Evolutionary conservation across 2,329 filamentous ascomycete species (phyloP).

Genomic region (Pseudogymnoascus sp.): DNA sequence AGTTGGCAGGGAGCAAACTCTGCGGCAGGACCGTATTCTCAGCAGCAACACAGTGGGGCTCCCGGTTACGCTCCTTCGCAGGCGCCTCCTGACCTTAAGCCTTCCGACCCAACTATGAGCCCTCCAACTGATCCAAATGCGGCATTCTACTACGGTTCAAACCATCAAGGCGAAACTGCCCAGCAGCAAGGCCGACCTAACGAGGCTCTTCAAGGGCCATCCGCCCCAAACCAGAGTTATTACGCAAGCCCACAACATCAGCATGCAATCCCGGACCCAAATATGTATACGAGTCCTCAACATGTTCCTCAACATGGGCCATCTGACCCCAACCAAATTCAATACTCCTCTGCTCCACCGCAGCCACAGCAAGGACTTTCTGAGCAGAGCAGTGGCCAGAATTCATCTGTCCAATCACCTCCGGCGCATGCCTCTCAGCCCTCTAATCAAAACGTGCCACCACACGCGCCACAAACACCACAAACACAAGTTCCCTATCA

Average conservation of each 20-base stretch:
- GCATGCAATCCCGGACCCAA: conserved; percentile 10
- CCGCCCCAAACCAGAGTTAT: not conserved
- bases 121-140: conserved; percentile 45
- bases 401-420: conserved; percentile 19
- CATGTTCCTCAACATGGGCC: conserved; percentile 25
- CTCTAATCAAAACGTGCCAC: conserved; percentile 23
- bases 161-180: conserved; percentile 21
- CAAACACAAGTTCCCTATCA: conserved; percentile 25
- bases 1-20: conserved; percentile 40
- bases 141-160: conserved; percentile 49
- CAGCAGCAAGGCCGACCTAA: conserved; percentile 18
- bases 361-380: conserved; percentile 23
- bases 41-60: conserved; percentile 23
- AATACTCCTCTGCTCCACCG: conserved; percentile 18
- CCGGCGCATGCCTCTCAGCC: conserved; percentile 21
- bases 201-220: conserved; percentile 11
- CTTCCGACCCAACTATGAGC: conserved; percentile 29
- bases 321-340: conserved; percentile 14
- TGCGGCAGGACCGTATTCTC: conserved; percentile 19
- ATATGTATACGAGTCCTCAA: conserved; percentile 20
- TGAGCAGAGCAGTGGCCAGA: not conserved
- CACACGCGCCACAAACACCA: conserved; percentile 17
- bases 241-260: conserved; percentile 5
- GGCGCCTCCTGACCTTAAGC: conserved; percentile 30
- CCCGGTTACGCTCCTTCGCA: conserved; percentile 26